Conservation (phyloP, 2,329 filamentous ascomycete species). For the Beauveria brongniartii region DNA sequence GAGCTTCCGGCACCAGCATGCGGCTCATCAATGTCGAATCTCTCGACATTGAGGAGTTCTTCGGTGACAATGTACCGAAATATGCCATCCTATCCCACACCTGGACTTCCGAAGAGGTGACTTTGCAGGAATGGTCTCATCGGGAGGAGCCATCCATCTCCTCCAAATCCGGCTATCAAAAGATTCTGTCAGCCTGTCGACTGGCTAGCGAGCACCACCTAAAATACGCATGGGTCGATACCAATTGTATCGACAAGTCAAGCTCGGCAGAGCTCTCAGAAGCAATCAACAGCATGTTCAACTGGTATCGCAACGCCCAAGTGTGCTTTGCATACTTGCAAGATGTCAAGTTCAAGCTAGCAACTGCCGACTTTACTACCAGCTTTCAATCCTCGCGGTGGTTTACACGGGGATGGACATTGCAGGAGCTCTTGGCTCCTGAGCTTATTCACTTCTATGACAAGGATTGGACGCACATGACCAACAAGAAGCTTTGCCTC, state of each 20-base stretch:
- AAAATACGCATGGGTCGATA: slow-evolving; percentile 21
- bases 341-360: slow-evolving; percentile 9
- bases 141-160: not conserved
- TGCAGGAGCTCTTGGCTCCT: slow-evolving; percentile 21
- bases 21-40: not conserved
- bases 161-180: not conserved
- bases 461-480: slow-evolving; percentile 16
- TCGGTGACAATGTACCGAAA: slow-evolving; percentile 12
- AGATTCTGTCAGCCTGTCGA: not conserved
- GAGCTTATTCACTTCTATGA: slow-evolving; percentile 17
- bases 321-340: not conserved
- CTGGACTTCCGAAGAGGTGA: slow-evolving; percentile 12
- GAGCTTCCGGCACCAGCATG: not conserved
- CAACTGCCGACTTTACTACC: not conserved
- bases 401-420: slow-evolving; percentile 13
- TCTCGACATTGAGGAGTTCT: not conserved
- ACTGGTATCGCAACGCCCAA: not conserved
- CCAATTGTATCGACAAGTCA: slow-evolving; percentile 3
- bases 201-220: slow-evolving; percentile 8
- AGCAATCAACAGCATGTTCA: not conserved
- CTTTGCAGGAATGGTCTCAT: not conserved
- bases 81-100: slow-evolving; percentile 20
- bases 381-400: slow-evolving; percentile 14
- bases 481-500: slow-evolving; percentile 12
- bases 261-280: not conserved